Percentiles rank a stretch among this genome's conserved stretches.
Conservation (phyloP, 139 green algal species). For the Zygnema circumcarinatum region DNA sequence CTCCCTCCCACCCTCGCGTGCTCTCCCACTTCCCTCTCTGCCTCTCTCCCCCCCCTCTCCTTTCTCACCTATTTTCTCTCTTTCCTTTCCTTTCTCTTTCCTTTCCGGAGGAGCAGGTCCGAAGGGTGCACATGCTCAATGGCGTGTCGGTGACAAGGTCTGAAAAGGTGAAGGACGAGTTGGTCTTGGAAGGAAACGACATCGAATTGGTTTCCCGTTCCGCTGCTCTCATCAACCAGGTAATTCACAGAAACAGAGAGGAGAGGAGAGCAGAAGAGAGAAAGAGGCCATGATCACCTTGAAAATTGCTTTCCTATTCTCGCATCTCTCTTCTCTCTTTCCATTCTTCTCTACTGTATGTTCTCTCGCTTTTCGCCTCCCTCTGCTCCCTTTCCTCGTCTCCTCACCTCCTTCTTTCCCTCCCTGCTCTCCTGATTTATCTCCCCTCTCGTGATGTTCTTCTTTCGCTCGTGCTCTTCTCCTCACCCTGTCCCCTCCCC, state of each 20-base stretch:
- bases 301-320: background rate
- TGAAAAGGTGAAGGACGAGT: constrained; percentile 94
- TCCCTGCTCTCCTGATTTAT: background rate
- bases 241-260: constrained; percentile 73
- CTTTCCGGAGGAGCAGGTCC: constrained; percentile 69
- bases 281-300: constrained; percentile 44
- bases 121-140: constrained; percentile 89
- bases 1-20: background rate
- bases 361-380: too few species aligned
- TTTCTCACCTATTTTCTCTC: background rate
- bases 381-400: constrained; percentile 75
- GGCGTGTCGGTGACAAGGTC: constrained; percentile 80
- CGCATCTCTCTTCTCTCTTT: constrained; percentile 62
- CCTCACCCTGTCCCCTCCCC: background rate
- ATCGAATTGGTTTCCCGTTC: constrained; percentile 92
- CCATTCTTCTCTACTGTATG: too few species aligned
- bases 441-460: background rate
- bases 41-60: background rate
- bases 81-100: background rate
- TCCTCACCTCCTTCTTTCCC: background rate
- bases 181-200: constrained; percentile 92
- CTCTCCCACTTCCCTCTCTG: background rate
- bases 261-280: constrained; percentile 62
- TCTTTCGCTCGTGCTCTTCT: background rate
- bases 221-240: constrained; percentile 89